Evolutionary conservation across 2,329 filamentous ascomycete species (phyloP), one percentile per base, ranked within the genome.

Genomic region (Aspergillus amoenus): DNA sequence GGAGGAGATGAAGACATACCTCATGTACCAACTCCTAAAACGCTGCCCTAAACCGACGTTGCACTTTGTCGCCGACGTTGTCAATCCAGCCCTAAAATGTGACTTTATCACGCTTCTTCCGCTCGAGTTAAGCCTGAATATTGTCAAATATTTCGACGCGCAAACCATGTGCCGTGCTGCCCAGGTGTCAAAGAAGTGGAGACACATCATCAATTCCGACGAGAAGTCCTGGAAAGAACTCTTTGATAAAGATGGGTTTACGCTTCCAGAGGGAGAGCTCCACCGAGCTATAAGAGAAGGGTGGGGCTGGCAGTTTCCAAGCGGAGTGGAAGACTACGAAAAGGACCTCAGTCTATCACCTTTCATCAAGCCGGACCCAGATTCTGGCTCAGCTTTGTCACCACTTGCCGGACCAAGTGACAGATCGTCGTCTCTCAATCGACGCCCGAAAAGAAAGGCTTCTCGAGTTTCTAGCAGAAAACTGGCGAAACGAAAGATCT

Each of bases 251-350:
- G 92, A 97, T 70, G 91, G 91, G 0, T 97, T 90, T 72, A 79
- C 79, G 27, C 79, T 99, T 2, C 88, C 91, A 0, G 81, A 87
- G 1, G 91, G 90, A 17, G 94, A 99, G 73, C 81, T 99, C 22
- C 87, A 91, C 62, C 88, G 88, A 65, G 93, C 94, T 30, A 92
- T 97, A 55, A 80, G 81, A 42, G 91, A 97, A 78, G 94, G 94
- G 13, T 99, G 94, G 94, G 94, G 93, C 13, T 99, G 94, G 92
- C 94, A 99, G 71, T 91, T 93, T 69, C 91, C 93, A 0, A 84
- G 86, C 55, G 89, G 89, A 0, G 74, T 82, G 4, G 84, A 90
- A 52, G 91, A 89, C 22, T 91, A 83, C 55, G 94, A 99, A 73
- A 83, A 85, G 57, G 93, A 99, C 70, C 75, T 97, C 48, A 91